Evolutionary conservation across 2,329 filamentous ascomycete species (phyloP), one percentile per base, ranked within the genome.

Genomic region (Pseudovirgaria hyperparasitica): DNA sequence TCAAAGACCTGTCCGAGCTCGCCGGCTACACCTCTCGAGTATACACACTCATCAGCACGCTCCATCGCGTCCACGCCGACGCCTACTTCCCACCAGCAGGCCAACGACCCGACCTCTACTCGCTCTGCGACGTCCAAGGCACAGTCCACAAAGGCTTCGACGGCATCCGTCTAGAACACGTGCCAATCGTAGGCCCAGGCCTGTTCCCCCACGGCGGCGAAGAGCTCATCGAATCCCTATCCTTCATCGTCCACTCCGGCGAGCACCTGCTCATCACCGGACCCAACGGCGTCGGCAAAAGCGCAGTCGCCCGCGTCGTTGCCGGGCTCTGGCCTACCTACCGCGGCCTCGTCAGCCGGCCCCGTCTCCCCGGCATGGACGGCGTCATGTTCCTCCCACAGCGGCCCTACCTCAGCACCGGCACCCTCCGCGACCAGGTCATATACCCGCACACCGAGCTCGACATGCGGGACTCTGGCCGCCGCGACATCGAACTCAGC

Each of bases 301-400:
- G 72, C 33, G 80, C 86, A 10, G 85, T 98, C 26, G 64, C 84
- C 4, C 77, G 90, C 25, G 73, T 96, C 16, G 73, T 93, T 6
- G 85, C 87, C 0, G 90, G 90, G 1, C 64, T 98, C 7, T 98
- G 92, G 90, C 92, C 90, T 1, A 80, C 92, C 1, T 98, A 96
- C 50, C 79, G 90, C 23, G 90, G 90, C 3, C 65, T 98, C 2
- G 82, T 94, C 11, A 92, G 81, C 32, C 74, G 86, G 2, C 87
- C 90, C 3, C 82, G 90, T 45, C 68, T 62, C 20, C 70, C 72
- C 22, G 85, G 85, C 20, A 68, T 77, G 35, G 87, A 96, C 38
- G 90, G 90, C 32, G 92, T 98, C 58, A 96, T 98, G 86, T 96
- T 98, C 58, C 67, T 98, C 8, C 90, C 90, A 0, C 90, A 98